phyloP scores from a whole-genome alignment of 2,329 filamentous ascomycete species.

The Cladobotryum protrusum region DNA sequence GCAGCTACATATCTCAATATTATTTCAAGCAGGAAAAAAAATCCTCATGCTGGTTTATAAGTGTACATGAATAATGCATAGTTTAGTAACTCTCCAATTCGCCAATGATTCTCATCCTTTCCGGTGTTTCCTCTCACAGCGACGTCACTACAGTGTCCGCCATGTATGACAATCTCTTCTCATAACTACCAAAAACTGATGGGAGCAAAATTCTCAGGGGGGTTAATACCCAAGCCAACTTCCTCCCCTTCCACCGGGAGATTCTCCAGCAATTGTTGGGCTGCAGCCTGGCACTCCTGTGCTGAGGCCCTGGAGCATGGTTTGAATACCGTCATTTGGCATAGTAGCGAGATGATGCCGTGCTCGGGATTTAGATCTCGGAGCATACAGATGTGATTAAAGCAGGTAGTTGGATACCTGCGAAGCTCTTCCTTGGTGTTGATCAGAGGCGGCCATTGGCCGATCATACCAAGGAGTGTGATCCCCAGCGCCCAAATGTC shows the following conservation, averaged over 20 bases:
- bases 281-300: conserved; percentile 13
- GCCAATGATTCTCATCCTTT: no score
- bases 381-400: conserved; percentile 19
- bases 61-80: no score
- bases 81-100: no score
- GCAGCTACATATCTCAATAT: no score
- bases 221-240: conserved; percentile 15
- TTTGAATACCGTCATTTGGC: conserved; percentile 18
- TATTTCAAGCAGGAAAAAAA: no score
- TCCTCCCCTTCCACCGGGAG: neutral
- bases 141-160: no score
- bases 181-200: conserved; percentile 21
- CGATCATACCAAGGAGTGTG: conserved; percentile 24
- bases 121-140: no score
- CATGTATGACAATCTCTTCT: no score
- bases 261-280: conserved; percentile 8
- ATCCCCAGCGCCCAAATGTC: conserved; percentile 31
- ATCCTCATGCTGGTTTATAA: no score
- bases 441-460: conserved; percentile 20
- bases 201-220: conserved; percentile 20
- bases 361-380: conserved; percentile 19
- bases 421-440: conserved; percentile 13
- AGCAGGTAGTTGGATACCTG: conserved; percentile 20
- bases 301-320: conserved; percentile 16
- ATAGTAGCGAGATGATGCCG: conserved; percentile 17